Evolutionary conservation across 768 basidiomycete genomes (phyloP).

Genomic region (Amanita rubescens): DNA sequence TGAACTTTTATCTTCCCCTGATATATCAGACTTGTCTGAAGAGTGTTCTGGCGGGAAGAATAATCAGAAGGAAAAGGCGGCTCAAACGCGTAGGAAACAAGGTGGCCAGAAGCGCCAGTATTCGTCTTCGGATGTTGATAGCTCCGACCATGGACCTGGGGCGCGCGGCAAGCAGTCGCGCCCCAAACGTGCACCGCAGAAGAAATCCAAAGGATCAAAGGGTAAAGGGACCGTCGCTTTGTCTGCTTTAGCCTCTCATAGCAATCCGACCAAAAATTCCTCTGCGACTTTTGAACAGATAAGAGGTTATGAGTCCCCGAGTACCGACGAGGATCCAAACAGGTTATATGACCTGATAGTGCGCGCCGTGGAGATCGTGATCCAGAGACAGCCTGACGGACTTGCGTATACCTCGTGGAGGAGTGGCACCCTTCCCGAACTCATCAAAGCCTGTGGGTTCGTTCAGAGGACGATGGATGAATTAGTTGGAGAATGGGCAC

Average conservation of each 20-base stretch:
- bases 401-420: conserved; percentile 31
- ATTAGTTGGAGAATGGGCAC: conserved; percentile 35
- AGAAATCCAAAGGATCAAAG: neutral
- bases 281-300: conserved; percentile 2
- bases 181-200: neutral
- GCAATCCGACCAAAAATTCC: too few relatives aligned
- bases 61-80: neutral
- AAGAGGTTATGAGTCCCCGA: conserved; percentile 23
- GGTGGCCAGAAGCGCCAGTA: neutral
- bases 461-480: conserved; percentile 43
- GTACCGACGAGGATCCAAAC: conserved; percentile 27
- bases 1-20: conserved; percentile 13
- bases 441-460: conserved; percentile 44
- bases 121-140: neutral
- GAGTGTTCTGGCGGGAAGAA: neutral
- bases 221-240: neutral
- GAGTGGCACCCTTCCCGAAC: conserved; percentile 16
- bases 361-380: conserved; percentile 32
- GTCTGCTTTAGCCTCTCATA: conserved; percentile 4
- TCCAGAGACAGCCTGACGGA: conserved; percentile 41
- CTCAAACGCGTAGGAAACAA: neutral
- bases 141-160: neutral
- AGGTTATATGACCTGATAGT: conserved; percentile 34
- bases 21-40: conserved; percentile 1
- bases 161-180: neutral